Percentiles rank a stretch among this genome's conserved stretches.
These are phyloP conservation scores for Serpula lacrymans DNA, from an alignment of 768 basidiomycete species.

Conservation along the genomic window DNA sequence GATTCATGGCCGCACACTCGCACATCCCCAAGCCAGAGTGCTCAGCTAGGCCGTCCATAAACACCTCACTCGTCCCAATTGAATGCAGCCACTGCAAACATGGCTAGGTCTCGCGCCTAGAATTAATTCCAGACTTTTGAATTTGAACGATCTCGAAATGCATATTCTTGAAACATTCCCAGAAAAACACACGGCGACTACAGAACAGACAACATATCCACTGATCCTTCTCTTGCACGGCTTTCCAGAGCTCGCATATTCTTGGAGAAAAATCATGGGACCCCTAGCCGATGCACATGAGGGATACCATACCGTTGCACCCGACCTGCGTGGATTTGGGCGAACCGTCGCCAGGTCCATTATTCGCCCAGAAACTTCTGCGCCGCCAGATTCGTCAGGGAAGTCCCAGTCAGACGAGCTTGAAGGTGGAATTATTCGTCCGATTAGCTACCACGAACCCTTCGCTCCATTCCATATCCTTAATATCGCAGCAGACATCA, in stretches of 20 bases:
- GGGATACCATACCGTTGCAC: conserved; percentile 55
- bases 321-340: conserved; percentile 52
- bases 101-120: conserved; percentile 27
- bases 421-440: too few relatives aligned
- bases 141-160: conserved; percentile 38
- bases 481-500: conserved; percentile 45
- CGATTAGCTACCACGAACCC: too few relatives aligned
- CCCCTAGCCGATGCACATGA: conserved; percentile 40
- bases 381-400: conserved; percentile 40
- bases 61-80: too few relatives aligned
- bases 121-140: conserved; percentile 34
- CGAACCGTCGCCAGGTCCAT: conserved; percentile 29
- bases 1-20: too few relatives aligned
- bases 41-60: too few relatives aligned
- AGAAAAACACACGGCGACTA: conserved; percentile 6
- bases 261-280: conserved; percentile 53
- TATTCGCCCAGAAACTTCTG: conserved; percentile 9
- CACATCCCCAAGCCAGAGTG: too few relatives aligned
- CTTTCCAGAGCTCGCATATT: conserved; percentile 57
- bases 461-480: conserved; percentile 43
- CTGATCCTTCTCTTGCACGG: conserved; percentile 54
- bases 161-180: conserved; percentile 44
- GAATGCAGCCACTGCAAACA: too few relatives aligned
- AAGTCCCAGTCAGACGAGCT: too few relatives aligned
- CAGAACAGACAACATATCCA: conserved; percentile 21